Percentiles rank a stretch among this genome's conserved stretches.
Conservation (phyloP, 306 rosid genomes). For the Chamaecrista fasciculata region DNA sequence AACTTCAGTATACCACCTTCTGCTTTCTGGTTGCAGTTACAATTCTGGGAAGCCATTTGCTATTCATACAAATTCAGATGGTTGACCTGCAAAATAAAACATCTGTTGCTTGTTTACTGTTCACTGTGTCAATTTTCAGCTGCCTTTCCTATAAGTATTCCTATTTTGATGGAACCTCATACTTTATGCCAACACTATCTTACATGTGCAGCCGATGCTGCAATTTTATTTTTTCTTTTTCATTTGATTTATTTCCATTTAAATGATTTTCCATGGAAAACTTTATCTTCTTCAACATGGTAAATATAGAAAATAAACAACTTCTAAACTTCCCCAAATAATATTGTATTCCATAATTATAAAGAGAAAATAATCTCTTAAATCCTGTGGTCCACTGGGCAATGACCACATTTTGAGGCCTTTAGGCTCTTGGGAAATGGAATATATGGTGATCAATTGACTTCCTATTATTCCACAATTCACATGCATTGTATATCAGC, state of each 20-base stretch:
- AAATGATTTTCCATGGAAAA: neutral
- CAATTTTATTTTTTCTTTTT: neutral
- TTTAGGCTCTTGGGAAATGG: neutral
- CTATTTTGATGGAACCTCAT: neutral
- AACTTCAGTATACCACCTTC: neutral
- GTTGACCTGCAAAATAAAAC: neutral
- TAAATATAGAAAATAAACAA: neutral
- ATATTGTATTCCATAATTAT: neutral
- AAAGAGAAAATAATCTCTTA: neutral
- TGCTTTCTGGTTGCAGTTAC: neutral
- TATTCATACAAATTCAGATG: neutral
- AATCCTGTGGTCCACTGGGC: neutral
- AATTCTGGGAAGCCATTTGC: neutral
- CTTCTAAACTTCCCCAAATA: neutral
- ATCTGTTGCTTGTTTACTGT: neutral
- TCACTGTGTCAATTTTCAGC: neutral
- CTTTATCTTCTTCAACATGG: neutral
- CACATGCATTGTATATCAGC: neutral
- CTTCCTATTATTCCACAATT: conserved; percentile 20
- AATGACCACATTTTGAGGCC: neutral
- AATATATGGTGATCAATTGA: neutral
- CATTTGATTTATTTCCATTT: neutral
- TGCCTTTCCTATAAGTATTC: neutral
- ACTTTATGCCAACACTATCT: conserved; percentile 1
- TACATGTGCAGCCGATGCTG: neutral